Evolutionary conservation across 352 stramenopile species (phyloP), one percentile per base, ranked within the genome.

Genomic region (Pythium periplocum): DNA sequence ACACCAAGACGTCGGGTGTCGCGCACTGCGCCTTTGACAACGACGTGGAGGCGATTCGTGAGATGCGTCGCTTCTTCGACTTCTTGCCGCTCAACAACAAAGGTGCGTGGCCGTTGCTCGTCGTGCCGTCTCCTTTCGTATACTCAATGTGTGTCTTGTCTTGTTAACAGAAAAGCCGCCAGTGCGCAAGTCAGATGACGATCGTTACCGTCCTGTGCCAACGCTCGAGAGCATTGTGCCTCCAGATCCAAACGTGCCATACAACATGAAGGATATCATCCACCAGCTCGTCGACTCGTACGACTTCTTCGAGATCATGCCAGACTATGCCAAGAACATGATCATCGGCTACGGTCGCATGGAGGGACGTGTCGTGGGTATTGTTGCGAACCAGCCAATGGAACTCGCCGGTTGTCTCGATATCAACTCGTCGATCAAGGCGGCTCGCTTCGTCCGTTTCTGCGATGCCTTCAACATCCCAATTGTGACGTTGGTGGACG

Each of bases 381-480:
- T 99, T 52, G 80, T 99, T n/a, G 97, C 88, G 32, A 99, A 99
- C 75, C 98, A 99, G 73, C 97, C 97, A 4, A 88, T 97, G 69
- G 92, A 96, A 51, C 74, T 99, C 5, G 97, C 97, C 31, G 97
- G 97, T 44, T 99, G 96, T 66, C 71, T 99, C 35, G 96, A 99
- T 71, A 99, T 99, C 62, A 90, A 98, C 70, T 88, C 95, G 46
- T 98, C 89, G 9, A 88, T 96, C 49, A 99, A 99, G 78, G 97
- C 86, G 10, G 97, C 96, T 10, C 81, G 97, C 48, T 99, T 99
- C 61, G 96, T 99, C 53, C 87, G 97, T 36, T 98, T 98, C 66
- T 98, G 93, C 61, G 96, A 99, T 75, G 74, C 93, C 8, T 99
- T 99, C 75, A 98, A 99, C 72, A 99, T 99, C 61, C 97, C 97